Evolutionary conservation across 345 rosid species (phyloP).

Genomic region (thale cress (Arabidopsis thaliana)): TAIR10.1 NC_003074.8:10305501-10306000

Average conservation of each 20-base stretch:
- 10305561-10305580: neutral
- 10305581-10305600: neutral
- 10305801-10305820: constrained; percentile 20
- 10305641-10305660: constrained; percentile 7
- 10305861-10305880: constrained; percentile 37
- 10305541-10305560: no score
- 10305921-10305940: constrained; percentile 5
- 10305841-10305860: constrained; percentile 28
- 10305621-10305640: neutral
- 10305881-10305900: constrained; percentile 22
- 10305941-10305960: constrained; percentile 12
- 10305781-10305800: constrained; percentile 33
- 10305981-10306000: constrained; percentile 14
- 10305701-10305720: constrained; percentile 26
- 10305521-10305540: neutral
- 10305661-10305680: neutral
- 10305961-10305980: neutral
- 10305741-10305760: constrained; percentile 24
- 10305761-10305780: constrained; percentile 30
- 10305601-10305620: constrained; percentile 22
- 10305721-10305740: constrained; percentile 9
- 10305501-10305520: neutral
- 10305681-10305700: constrained; percentile 19
- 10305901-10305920: constrained; percentile 16
- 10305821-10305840: constrained; percentile 27